phyloP scores from a whole-genome alignment of 345 rosid genomes.

The Populus davidiana region DNA sequence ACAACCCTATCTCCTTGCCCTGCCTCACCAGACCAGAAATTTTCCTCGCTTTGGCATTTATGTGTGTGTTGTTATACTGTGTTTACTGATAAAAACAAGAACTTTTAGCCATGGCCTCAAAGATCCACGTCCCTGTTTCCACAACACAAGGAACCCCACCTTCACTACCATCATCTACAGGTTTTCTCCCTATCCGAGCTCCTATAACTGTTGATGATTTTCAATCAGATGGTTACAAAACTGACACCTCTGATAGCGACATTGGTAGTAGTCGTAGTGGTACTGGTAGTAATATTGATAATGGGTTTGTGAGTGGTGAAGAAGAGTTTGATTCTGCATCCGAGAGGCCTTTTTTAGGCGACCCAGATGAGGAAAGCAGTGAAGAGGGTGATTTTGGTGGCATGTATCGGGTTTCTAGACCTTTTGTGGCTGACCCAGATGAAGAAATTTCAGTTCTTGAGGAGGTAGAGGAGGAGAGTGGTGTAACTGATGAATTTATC shows the following conservation, averaged over 20 bases:
- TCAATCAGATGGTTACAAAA: constrained; percentile 30
- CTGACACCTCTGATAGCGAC: constrained; percentile 14
- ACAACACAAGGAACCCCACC: constrained; percentile 23
- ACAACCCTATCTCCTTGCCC: not conserved
- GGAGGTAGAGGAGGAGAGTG: constrained; percentile 3
- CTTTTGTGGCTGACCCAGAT: constrained; percentile 12
- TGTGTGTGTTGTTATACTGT: not conserved
- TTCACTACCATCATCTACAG: constrained; percentile 23
- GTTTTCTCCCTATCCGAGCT: constrained; percentile 67
- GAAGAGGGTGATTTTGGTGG: constrained; percentile 28
- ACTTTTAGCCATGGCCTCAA: constrained; percentile 30
- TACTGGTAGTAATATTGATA: constrained; percentile 23
- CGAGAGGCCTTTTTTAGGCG: constrained; percentile 31
- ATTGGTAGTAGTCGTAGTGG: constrained; percentile 18
- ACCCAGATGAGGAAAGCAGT: constrained; percentile 31
- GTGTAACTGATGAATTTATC: constrained; percentile 3
- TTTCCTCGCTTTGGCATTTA: constrained; percentile 7
- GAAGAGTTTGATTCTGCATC: constrained; percentile 50
- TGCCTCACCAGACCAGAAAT: not conserved
- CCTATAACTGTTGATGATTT: constrained; percentile 53
- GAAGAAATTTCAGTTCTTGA: constrained; percentile 13
- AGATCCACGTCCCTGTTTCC: constrained; percentile 30
- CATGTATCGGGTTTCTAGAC: constrained; percentile 24
- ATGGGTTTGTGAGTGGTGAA: constrained; percentile 44
- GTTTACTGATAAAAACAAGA: not conserved